phyloP scores from a whole-genome alignment of 352 stramenopile genomes.

The Thraustochytrium sp. region DNA sequence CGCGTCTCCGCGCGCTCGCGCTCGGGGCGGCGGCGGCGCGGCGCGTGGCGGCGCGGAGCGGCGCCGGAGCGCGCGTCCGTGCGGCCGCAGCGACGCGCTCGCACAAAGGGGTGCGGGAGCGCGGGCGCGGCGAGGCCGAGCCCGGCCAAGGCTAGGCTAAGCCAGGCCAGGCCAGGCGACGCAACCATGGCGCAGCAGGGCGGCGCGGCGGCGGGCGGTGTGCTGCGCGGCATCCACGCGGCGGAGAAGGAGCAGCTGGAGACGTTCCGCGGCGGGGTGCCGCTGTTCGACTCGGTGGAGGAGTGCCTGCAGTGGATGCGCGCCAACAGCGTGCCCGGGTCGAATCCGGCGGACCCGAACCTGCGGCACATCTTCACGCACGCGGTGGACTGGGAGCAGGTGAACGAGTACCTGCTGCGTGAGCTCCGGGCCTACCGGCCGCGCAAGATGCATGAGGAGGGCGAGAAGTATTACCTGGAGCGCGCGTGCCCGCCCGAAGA shows the following conservation, averaged over 20 bases:
- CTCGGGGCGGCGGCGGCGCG: too few relatives aligned
- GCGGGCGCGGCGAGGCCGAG: too few relatives aligned
- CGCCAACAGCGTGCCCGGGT: constrained; percentile 52
- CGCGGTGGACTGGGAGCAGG: constrained; percentile 75
- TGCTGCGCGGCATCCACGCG: background rate
- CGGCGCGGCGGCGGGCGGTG: background rate
- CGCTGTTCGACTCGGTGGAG: constrained; percentile 61
- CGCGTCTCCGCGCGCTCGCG: too few relatives aligned
- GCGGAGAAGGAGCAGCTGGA: constrained; percentile 31
- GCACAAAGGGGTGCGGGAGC: too few relatives aligned
- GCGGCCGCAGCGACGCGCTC: too few relatives aligned
- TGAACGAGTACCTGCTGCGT: constrained; percentile 53
- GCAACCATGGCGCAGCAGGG: too few relatives aligned
- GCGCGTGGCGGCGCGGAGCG: too few relatives aligned
- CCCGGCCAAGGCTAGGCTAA: too few relatives aligned
- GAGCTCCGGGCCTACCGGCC: constrained; percentile 46
- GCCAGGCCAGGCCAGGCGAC: too few relatives aligned
- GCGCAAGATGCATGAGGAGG: constrained; percentile 12
- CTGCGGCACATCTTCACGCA: constrained; percentile 85
- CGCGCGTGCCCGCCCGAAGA: constrained; percentile 44
- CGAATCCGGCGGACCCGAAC: constrained; percentile 78
- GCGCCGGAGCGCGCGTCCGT: too few relatives aligned
- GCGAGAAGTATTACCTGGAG: constrained; percentile 34
- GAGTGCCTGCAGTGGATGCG: constrained; percentile 60
- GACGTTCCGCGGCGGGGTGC: constrained; percentile 25